A percentile compares a stretch with the other conserved stretches of the same genome.
phyloP scores from a whole-genome alignment of 768 basidiomycete genomes.

The Infundibulicybe gibba region DNA sequence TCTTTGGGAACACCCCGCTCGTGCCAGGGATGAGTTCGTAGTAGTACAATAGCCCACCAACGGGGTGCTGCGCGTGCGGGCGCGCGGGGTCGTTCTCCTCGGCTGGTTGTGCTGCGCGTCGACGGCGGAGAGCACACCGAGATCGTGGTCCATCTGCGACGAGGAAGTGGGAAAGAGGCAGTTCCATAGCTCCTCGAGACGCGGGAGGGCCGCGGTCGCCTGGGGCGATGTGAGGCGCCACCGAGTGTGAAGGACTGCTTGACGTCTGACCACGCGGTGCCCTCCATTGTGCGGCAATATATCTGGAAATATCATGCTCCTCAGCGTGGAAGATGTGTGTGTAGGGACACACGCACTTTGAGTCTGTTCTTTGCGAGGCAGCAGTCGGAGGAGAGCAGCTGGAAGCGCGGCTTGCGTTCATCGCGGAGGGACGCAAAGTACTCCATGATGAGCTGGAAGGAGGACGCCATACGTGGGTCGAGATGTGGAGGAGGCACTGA shows the following conservation, averaged over 20 bases:
- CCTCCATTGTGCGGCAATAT: constrained; percentile 22
- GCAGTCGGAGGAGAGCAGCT: constrained; percentile 26
- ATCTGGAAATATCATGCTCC: constrained; percentile 11
- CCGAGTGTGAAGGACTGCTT: constrained; percentile 20
- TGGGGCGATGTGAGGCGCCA: constrained; percentile 18
- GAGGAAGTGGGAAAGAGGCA: constrained; percentile 22
- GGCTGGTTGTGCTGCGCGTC: constrained; percentile 1
- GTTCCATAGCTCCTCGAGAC: constrained; percentile 24
- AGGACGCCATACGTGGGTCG: constrained; percentile 18
- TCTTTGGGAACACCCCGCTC: constrained; percentile 22
- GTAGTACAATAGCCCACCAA: constrained; percentile 23
- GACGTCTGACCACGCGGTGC: constrained; percentile 23
- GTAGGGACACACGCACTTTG: constrained; percentile 14
- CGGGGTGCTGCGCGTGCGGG: constrained; percentile 16
- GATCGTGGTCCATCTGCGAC: constrained; percentile 16
- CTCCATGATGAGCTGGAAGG: constrained; percentile 21
- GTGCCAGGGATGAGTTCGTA: constrained; percentile 23
- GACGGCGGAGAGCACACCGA: constrained; percentile 9
- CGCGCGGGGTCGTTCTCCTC: constrained; percentile 3
- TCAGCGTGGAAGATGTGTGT: not conserved
- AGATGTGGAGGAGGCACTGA: constrained; percentile 17
- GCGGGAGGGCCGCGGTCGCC: constrained; percentile 14
- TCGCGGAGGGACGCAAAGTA: constrained; percentile 19
- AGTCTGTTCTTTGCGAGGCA: constrained; percentile 21
- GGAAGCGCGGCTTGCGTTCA: constrained; percentile 16